These are phyloP conservation scores for Candida odintsovae DNA, from an alignment of 805 yeast genomes.

Conservation along the genomic window DNA sequence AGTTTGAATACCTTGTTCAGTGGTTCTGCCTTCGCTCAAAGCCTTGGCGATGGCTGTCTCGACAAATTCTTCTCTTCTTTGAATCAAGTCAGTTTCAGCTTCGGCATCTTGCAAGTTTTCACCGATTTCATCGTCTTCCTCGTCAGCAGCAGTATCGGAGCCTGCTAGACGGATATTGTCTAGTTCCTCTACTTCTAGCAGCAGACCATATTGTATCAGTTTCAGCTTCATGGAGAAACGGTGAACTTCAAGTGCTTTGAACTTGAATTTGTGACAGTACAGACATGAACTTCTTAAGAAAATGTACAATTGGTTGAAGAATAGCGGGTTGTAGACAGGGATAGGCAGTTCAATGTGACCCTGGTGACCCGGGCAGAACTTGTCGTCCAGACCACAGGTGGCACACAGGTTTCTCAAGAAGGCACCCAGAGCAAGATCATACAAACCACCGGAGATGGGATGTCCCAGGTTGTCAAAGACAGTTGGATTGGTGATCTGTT, in stretches of 20 bases:
- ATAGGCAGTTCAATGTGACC: conserved; percentile 97
- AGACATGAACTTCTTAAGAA: conserved; percentile 81
- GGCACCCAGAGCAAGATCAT: conserved; percentile 94
- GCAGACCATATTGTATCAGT: conserved; percentile 81
- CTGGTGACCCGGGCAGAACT: conserved; percentile 95
- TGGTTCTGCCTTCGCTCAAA: conserved; percentile 66
- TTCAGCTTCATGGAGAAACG: conserved; percentile 70
- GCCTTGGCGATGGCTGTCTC: conserved; percentile 67
- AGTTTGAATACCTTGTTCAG: conserved; percentile 64
- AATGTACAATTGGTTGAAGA: conserved; percentile 85
- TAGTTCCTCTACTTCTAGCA: conserved; percentile 69
- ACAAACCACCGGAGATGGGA: conserved; percentile 89
- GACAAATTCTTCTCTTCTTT: conserved; percentile 65
- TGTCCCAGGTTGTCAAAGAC: conserved; percentile 97
- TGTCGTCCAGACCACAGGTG: conserved; percentile 93
- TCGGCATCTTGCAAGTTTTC: conserved; percentile 26
- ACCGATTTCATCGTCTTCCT: conserved; percentile 33
- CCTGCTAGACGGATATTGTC: conserved; percentile 49
- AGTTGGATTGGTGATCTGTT: conserved; percentile 91
- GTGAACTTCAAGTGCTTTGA: conserved; percentile 65
- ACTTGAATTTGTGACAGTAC: conserved; percentile 82
- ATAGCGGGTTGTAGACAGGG: conserved; percentile 91
- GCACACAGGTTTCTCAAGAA: conserved; percentile 80
- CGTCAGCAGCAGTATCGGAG: conserved; percentile 41
- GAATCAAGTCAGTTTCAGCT: conserved; percentile 42